These are phyloP conservation scores for Corylus americana DNA, from an alignment of 306 rosid species.

Conservation along the genomic window DNA sequence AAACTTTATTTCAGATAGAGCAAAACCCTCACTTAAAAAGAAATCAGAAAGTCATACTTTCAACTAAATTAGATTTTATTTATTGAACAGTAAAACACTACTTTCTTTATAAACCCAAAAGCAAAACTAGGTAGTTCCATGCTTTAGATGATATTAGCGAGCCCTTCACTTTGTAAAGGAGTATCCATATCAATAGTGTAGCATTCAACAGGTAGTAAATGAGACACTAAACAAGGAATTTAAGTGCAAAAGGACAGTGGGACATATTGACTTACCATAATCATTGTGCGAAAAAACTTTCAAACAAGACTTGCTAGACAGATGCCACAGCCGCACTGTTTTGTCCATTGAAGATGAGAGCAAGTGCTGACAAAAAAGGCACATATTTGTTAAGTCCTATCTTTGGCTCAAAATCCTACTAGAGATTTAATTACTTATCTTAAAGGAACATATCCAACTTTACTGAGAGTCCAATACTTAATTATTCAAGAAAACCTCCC, in stretches of 20 bases:
- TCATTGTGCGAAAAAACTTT: constrained; percentile 88
- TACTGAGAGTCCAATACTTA: constrained; percentile 20
- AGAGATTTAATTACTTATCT: constrained; percentile 11
- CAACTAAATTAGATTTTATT: neutral
- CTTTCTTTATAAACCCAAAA: neutral
- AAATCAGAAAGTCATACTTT: constrained; percentile 2
- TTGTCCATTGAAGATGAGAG: constrained; percentile 99
- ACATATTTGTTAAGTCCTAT: constrained; percentile 18
- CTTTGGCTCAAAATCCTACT: constrained; percentile 12
- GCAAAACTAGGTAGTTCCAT: neutral
- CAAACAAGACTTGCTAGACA: constrained; percentile 82
- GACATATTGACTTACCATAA: constrained; percentile 64
- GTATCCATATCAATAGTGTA: constrained; percentile 7
- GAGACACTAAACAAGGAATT: constrained; percentile 18
- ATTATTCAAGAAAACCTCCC: constrained; percentile 6
- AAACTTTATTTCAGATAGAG: constrained; percentile 8
- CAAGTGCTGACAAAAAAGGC: constrained; percentile 62
- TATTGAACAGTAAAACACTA: neutral
- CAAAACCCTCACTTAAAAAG: neutral
- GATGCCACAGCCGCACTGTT: constrained; percentile 96
- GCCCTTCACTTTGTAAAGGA: neutral
- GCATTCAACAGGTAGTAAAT: constrained; percentile 17
- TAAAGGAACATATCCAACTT: constrained; percentile 11
- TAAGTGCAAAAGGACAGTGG: constrained; percentile 15
- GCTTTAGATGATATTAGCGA: neutral